Evolutionary conservation across 805 yeast species (phyloP), one percentile per base, ranked within the genome.

Genomic region (Teunomyces gatunensis): DNA sequence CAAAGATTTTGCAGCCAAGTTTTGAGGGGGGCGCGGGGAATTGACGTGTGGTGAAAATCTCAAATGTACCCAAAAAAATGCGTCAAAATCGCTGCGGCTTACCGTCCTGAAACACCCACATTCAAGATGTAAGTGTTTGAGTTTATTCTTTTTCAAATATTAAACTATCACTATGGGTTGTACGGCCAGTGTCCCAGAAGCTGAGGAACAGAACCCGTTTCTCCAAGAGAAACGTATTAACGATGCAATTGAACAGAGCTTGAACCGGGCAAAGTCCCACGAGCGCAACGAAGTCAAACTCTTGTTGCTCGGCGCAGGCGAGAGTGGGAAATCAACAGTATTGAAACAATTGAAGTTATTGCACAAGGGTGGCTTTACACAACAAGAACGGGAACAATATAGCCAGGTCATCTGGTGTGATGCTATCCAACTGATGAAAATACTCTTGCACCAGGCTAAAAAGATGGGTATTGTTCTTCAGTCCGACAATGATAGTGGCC

Each of bases 351-450:
- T 91, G 82, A 81, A 87, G 56, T 73, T 94, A 13, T 65, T 90
- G 36, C 97, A 94, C 63, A 87, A 89, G 50, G 85, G 87, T 39
- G 95, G 96, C 2, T 94, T 92, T 68, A 74, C 87, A 1, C 79
- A 78, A 43, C 86, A 83, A 52, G 98, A 94, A 64, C 74, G 96
- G 45, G 58, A 74, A 39, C 91, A 87, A 62, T 94, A 90, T 64
- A 65, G 87, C 2, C 90, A 89, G 55, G 88, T 92, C 15, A 89
- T 94, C 18, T 94, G 97, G 97, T 87, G 87, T 11, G 97, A 92
- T 66, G 81, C 94, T 1, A 81, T 91, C 43, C 89, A 88, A 54
- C 79, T 89, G 33, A 89, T 91, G 94, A 83, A 86, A 60, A 66
- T 65, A 20, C 69, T 91, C 45, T 80, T 92, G 25, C 73, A 84